Base-by-base conservation (phyloP, 495 filamentous ascomycete genomes). In the Thozetella sp. region DNA sequence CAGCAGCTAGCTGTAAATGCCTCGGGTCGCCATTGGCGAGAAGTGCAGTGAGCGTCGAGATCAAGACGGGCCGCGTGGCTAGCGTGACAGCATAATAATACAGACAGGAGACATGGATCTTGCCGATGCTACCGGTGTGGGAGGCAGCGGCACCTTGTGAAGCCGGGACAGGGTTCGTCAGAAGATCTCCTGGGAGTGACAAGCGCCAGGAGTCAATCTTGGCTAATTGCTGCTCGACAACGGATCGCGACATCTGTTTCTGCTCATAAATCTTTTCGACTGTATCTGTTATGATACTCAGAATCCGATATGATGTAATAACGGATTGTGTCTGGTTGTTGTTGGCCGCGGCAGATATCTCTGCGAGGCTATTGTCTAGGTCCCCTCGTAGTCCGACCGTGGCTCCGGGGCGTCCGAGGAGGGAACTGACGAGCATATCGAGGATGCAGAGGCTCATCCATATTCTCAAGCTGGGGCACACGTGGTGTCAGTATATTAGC, bases 381-480 rank as follows among this genome's bases (percentile, higher is more conserved):
- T 54, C 55, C 17, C 12, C 19, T 4, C 23, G 40, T 2, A 58
- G 11, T 17, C 40, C 50, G 23, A 46, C 55, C 3, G 55, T 54
- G 17, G 55, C 55, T 17, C 37, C 20, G 17, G 60, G 60, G 12
- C 60, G 57, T 13, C 50, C 60, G 1, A 63, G 26, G 15, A 63
- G 78, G 2, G 76, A 78, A 54, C 76, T 79, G 23, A 72, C 69
- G 17, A 81, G 50, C 2, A 80, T 65, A 58, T 81, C 78, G 25
- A 80, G 60, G 1, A 74, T 66, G 54, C 77, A 75, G 22, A 81
- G 71, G 51, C 77, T 80, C 70, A 74, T 77, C 76, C 76, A 81
- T 22, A 74, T 55, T 25, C 64, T 64, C 10, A 68, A 69, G 46
- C 78, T 78, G 30, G 6, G 15, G 30, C 30, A 15, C 30, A 37